Conservation (phyloP, 2,329 filamentous ascomycete genomes). For the Thielaviopsis ethacetica region DNA sequence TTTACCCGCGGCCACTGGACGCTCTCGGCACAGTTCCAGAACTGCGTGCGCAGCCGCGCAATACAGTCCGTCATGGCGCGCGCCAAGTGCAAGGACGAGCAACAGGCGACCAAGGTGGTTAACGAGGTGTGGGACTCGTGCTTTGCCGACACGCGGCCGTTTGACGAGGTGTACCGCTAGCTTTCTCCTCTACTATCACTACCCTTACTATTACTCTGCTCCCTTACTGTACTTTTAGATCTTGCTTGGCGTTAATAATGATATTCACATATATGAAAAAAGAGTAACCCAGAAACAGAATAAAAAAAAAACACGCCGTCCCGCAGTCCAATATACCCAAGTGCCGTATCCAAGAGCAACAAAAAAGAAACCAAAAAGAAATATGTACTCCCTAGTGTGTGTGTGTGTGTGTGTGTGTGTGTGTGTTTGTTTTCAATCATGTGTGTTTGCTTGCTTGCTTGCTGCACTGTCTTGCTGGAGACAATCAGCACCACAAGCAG, state of each 20-base stretch:
- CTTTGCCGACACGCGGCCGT: slow-evolving; percentile 83
- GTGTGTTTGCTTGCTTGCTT: neutral
- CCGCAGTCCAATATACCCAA: neutral
- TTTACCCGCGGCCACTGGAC: slow-evolving; percentile 74
- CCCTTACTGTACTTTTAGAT: neutral
- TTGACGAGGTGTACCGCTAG: slow-evolving; percentile 87
- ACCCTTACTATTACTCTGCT: too few relatives aligned
- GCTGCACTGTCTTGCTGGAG: neutral
- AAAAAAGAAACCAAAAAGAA: neutral
- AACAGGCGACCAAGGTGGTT: slow-evolving; percentile 72
- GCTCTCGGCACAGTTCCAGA: slow-evolving; percentile 81
- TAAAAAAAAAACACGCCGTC: neutral
- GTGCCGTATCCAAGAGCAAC: neutral
- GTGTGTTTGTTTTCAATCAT: neutral
- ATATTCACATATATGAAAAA: neutral
- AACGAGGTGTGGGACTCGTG: slow-evolving; percentile 99
- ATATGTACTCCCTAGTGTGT: neutral
- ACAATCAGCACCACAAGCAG: too few relatives aligned
- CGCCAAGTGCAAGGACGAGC: slow-evolving; percentile 68
- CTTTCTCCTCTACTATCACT: neutral
- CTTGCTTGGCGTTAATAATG: too few relatives aligned
- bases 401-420: neutral
- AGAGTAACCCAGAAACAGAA: neutral
- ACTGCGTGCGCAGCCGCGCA: slow-evolving; percentile 73
- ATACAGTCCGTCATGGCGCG: slow-evolving; percentile 63